Evolutionary conservation across 805 yeast species (phyloP).

Genomic region (Candida namnaoensis): DNA sequence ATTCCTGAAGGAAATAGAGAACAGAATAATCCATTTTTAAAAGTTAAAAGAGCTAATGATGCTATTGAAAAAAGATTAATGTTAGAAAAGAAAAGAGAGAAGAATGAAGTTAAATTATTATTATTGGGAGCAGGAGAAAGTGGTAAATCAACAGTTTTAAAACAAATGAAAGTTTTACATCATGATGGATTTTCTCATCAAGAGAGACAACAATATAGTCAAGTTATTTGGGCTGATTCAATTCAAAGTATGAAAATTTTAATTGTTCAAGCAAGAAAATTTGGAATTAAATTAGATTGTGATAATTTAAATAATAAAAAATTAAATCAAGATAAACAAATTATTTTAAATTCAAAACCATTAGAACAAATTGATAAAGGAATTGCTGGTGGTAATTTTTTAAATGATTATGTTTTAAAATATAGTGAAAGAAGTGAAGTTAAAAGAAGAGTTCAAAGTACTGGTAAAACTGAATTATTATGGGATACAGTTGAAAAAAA

Average conservation of each 20-base stretch:
- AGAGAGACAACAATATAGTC: slow-evolving; percentile 73
- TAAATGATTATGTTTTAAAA: slow-evolving; percentile 55
- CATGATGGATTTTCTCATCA: slow-evolving; percentile 75
- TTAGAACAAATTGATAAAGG: slow-evolving; percentile 55
- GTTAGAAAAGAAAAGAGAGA: slow-evolving; percentile 41
- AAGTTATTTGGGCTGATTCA: slow-evolving; percentile 90
- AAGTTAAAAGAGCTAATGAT: slow-evolving; percentile 47
- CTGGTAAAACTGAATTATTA: slow-evolving; percentile 37
- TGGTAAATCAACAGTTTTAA: slow-evolving; percentile 88
- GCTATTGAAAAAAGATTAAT: slow-evolving; percentile 57
- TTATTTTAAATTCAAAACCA: slow-evolving; percentile 47
- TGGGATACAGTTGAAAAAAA: slow-evolving; percentile 15
- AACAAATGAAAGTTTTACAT: slow-evolving; percentile 80
- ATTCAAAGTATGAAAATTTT: slow-evolving; percentile 75
- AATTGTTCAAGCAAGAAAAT: slow-evolving; percentile 64
- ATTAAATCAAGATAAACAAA: slow-evolving; percentile 37
- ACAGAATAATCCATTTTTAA: slow-evolving; percentile 44
- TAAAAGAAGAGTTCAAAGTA: slow-evolving; percentile 42
- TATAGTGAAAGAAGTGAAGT: slow-evolving; percentile 47
- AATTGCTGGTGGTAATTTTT: slow-evolving; percentile 58
- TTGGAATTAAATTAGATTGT: slow-evolving; percentile 58
- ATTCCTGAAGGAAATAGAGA: slow-evolving; percentile 14
- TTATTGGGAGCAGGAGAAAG: slow-evolving; percentile 93
- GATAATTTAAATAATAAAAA: slow-evolving; percentile 40
- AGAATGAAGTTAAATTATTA: slow-evolving; percentile 58